These are phyloP conservation scores for Neonectria coccinea DNA, from an alignment of 2,329 filamentous ascomycete genomes.

Conservation along the genomic window DNA sequence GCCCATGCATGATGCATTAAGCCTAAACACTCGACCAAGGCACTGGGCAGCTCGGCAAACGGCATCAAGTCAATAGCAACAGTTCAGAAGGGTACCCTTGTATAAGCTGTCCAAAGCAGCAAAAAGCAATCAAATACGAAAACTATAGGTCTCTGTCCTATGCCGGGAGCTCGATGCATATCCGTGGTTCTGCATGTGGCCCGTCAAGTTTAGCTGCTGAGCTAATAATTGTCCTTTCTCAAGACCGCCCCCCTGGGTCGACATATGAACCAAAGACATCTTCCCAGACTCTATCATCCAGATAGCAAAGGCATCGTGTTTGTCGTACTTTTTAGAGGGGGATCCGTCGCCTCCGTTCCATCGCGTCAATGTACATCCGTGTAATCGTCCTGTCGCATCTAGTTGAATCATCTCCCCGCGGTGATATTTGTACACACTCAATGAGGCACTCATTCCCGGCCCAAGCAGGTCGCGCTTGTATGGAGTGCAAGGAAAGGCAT, in stretches of 20 bases:
- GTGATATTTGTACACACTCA: slow-evolving; percentile 33
- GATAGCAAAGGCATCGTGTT: slow-evolving; percentile 20
- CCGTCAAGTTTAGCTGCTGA: slow-evolving; percentile 32
- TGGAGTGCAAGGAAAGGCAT: background rate
- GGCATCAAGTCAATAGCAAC: background rate
- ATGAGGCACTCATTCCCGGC: slow-evolving; percentile 11
- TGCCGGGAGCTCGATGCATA: slow-evolving; percentile 39
- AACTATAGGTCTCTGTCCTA: slow-evolving; percentile 30
- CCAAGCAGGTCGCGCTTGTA: slow-evolving; percentile 11
- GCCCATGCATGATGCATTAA: background rate
- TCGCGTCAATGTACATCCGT: slow-evolving; percentile 33
- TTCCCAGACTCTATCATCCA: slow-evolving; percentile 38
- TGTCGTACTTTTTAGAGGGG: slow-evolving; percentile 20
- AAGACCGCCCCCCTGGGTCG: slow-evolving; percentile 39
- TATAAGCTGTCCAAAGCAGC: slow-evolving; percentile 10
- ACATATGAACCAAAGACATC: slow-evolving; percentile 33
- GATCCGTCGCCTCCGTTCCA: slow-evolving; percentile 22
- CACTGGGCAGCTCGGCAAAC: background rate
- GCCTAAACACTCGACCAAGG: background rate
- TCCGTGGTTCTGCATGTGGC: slow-evolving; percentile 39
- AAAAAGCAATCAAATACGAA: slow-evolving; percentile 28
- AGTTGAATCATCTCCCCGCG: slow-evolving; percentile 25
- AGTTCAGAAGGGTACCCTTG: background rate
- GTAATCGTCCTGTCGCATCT: slow-evolving; percentile 27
- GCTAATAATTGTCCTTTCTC: slow-evolving; percentile 24